A percentile compares a stretch with the other conserved stretches of the same genome.
Evolutionary conservation across 2,329 filamentous ascomycete genomes (phyloP).

Genomic region (Stachybotrys echinatus): DNA sequence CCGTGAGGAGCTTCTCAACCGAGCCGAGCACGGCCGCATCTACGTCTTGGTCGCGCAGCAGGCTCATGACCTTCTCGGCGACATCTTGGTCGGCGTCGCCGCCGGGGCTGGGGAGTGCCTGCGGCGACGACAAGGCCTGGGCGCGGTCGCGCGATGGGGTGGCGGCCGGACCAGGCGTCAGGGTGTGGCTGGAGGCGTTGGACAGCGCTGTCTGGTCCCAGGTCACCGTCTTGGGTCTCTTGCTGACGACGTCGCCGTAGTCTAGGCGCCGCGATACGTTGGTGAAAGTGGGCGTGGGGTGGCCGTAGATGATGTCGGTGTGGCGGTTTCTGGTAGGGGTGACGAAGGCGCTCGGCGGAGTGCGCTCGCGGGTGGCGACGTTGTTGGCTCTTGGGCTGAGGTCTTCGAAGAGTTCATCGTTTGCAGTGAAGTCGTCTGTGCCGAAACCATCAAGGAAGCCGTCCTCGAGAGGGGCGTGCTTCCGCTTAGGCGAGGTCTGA

Average conservation of each 20-base stretch:
- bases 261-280: not conserved
- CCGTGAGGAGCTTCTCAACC: slow-evolving; percentile 45
- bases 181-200: slow-evolving; percentile 5
- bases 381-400: slow-evolving; percentile 22
- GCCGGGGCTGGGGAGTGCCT: slow-evolving; percentile 9
- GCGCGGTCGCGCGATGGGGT: not conserved
- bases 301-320: slow-evolving; percentile 13
- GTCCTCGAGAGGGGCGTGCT: slow-evolving; percentile 20
- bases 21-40: slow-evolving; percentile 26
- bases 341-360: slow-evolving; percentile 7
- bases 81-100: slow-evolving; percentile 23
- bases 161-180: slow-evolving; percentile 7
- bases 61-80: slow-evolving; percentile 40
- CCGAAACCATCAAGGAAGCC: slow-evolving; percentile 24
- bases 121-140: not conserved
- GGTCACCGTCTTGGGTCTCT: slow-evolving; percentile 25
- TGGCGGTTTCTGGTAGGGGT: slow-evolving; percentile 19
- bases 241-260: slow-evolving; percentile 11
- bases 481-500: slow-evolving; percentile 19
- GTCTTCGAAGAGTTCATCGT: slow-evolving; percentile 27
- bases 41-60: slow-evolving; percentile 41
- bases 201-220: slow-evolving; percentile 13
- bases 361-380: slow-evolving; percentile 3
- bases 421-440: slow-evolving; percentile 26
- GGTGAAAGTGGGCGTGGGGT: slow-evolving; percentile 21